A percentile compares a stretch with the other conserved stretches of the same genome.
Evolutionary conservation across 2,329 filamentous ascomycete species (phyloP).

Genomic region (Scytalidium sp.): DNA sequence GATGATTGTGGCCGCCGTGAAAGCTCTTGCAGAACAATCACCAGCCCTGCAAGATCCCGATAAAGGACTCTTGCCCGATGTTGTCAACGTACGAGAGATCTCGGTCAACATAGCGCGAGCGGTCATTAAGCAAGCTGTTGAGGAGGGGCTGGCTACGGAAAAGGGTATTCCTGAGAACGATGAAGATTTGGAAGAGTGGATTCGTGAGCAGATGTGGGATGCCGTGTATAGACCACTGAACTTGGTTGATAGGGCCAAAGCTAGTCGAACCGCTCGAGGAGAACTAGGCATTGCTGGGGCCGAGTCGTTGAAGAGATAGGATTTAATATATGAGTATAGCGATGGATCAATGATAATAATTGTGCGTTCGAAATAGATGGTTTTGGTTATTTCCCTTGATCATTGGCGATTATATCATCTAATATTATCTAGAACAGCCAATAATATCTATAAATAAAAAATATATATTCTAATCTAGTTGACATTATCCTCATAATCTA

Average conservation of each 20-base stretch:
- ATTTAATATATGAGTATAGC: too few species aligned
- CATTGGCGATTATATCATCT: not conserved
- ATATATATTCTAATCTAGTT: not conserved
- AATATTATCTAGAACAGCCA: not conserved
- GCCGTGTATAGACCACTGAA: conserved; percentile 64
- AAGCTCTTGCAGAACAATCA: conserved; percentile 67
- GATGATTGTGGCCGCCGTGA: conserved; percentile 79
- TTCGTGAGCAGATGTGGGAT: conserved; percentile 78
- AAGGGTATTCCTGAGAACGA: conserved; percentile 57
- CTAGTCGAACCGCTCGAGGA: conserved; percentile 57
- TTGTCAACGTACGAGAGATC: conserved; percentile 69
- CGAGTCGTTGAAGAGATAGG: not conserved
- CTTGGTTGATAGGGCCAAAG: conserved; percentile 48
- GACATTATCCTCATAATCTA: not conserved
- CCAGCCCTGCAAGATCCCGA: conserved; percentile 64
- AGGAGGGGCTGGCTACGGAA: conserved; percentile 65
- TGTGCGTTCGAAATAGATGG: not conserved
- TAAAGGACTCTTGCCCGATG: conserved; percentile 71
- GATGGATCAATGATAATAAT: too few species aligned
- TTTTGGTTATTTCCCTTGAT: too few species aligned
- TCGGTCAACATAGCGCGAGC: conserved; percentile 74
- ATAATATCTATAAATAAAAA: too few species aligned
- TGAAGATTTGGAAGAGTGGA: conserved; percentile 49
- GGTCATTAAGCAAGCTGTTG: conserved; percentile 69
- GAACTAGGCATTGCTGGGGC: conserved; percentile 45